Base-by-base conservation (phyloP, 352 stramenopile species). In the Globisporangium cystogenes region DNA sequence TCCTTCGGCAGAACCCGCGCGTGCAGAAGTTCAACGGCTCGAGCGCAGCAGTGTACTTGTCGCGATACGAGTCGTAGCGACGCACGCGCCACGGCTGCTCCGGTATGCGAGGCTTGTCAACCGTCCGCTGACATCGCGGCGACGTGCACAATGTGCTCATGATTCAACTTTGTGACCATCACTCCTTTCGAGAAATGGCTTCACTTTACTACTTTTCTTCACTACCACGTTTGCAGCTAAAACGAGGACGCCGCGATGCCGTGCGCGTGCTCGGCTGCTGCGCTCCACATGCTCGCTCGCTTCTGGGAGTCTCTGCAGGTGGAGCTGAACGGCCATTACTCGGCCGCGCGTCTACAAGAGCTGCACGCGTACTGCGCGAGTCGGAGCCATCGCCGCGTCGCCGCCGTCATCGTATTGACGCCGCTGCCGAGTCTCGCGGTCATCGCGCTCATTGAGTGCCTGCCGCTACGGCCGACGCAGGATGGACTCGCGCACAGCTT, bases 11-110 rank as follows among this genome's bases (percentile, higher is more conserved):
- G 10, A 88, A 85, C 52, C 55, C 51, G 26, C 15, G 52, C 8
- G 73, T 88, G 45, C 55, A 65, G 20, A 82, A 77, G 57, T 83
- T 89, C 50, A 89, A 89, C 50, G 73, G 73, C 24, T 66, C 61
- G 12, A 73, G 55, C 23, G 48, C 74, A 1, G 71, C 68, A 8
- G 67, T 78, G 46, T 89, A 83, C 43, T 62, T 87, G 4, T 53
- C 76, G 23, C 72, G 76, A 5, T 59, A 82, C 31, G 62, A 80
- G 31, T 16, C 42, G 23, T 66, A 48, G 26, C n/a, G n/a, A n/a
- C n/a, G n/a, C n/a, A n/a, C n/a, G n/a, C n/a, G n/a, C n/a, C n/a
- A n/a, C n/a, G n/a, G n/a, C n/a, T n/a, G n/a, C n/a, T n/a, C n/a
- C n/a, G n/a, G n/a, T n/a, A n/a, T n/a, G n/a, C n/a, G n/a, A n/a